Conservation (phyloP, 2,329 filamentous ascomycete species). For the Metarhizium robertsii region DNA sequence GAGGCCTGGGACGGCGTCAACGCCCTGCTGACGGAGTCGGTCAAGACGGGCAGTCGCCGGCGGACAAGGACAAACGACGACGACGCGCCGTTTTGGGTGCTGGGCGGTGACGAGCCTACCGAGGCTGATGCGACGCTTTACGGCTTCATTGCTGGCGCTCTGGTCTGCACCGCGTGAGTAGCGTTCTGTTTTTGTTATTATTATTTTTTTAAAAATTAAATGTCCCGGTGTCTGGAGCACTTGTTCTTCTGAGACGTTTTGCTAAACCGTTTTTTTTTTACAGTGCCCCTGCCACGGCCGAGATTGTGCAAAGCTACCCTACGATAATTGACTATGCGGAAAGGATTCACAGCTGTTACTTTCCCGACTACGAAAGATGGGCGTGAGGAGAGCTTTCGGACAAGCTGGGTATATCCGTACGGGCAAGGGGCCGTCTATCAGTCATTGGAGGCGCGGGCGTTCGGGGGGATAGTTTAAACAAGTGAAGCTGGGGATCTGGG, state of each 20-base stretch:
- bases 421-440: too few species aligned
- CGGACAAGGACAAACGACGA: not conserved
- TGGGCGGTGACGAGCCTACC: constrained; percentile 42
- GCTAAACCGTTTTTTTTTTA: too few species aligned
- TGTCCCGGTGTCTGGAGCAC: not conserved
- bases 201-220: too few species aligned
- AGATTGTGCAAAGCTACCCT: constrained; percentile 36
- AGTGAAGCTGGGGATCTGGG: not conserved
- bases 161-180: constrained; percentile 46
- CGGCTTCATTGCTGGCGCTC: constrained; percentile 43
- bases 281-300: constrained; percentile 37
- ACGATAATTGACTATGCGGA: constrained; percentile 44
- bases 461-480: not conserved
- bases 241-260: not conserved
- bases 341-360: constrained; percentile 46
- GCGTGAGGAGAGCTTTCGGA: not conserved
- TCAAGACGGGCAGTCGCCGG: constrained; percentile 5
- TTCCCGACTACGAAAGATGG: constrained; percentile 45
- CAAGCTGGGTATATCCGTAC: not conserved
- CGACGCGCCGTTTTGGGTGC: constrained; percentile 43
- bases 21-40: constrained; percentile 31
- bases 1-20: constrained; percentile 48
- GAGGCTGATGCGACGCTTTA: constrained; percentile 50
- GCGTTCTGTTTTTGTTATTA: not conserved
- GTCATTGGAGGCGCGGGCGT: not conserved